A percentile compares a stretch with the other conserved stretches of the same genome.
Evolutionary conservation across 2,329 filamentous ascomycete species (phyloP).

Genomic region (Trichocomaceae sp.): DNA sequence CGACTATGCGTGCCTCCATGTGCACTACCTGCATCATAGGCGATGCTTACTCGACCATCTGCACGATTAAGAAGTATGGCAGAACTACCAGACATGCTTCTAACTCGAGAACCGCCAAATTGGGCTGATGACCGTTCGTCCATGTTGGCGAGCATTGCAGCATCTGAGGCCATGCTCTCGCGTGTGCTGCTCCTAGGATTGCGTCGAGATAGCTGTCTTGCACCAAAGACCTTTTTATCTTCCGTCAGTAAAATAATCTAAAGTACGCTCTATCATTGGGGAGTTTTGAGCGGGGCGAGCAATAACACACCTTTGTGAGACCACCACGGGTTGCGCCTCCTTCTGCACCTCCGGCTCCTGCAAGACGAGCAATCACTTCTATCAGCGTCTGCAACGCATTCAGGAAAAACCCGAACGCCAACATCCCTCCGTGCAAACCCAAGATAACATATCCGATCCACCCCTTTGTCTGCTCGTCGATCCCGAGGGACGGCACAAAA

Average conservation of each 20-base stretch:
- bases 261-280: not conserved
- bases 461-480: conserved; percentile 72
- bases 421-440: conserved; percentile 72
- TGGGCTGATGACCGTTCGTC: conserved; percentile 55
- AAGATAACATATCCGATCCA: conserved; percentile 95
- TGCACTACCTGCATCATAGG: conserved; percentile 48
- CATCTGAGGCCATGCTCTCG: conserved; percentile 74
- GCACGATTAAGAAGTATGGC: conserved; percentile 53
- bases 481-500: conserved; percentile 75
- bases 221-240: conserved; percentile 62
- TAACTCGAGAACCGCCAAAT: conserved; percentile 47
- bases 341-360: conserved; percentile 74
- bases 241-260: not conserved
- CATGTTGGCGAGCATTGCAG: conserved; percentile 69
- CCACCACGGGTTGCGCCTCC: conserved; percentile 67
- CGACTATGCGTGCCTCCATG: conserved; percentile 46
- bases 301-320: conserved; percentile 58
- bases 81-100: conserved; percentile 58
- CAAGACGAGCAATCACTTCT: conserved; percentile 75
- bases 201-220: conserved; percentile 76
- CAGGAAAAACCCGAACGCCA: conserved; percentile 88
- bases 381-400: conserved; percentile 86
- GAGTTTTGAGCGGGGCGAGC: conserved; percentile 4
- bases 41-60: conserved; percentile 43
- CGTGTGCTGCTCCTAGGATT: conserved; percentile 56